Evolutionary conservation across 2,329 filamentous ascomycete genomes (phyloP).

Genomic region (Pseudocercospora eumusae): DNA sequence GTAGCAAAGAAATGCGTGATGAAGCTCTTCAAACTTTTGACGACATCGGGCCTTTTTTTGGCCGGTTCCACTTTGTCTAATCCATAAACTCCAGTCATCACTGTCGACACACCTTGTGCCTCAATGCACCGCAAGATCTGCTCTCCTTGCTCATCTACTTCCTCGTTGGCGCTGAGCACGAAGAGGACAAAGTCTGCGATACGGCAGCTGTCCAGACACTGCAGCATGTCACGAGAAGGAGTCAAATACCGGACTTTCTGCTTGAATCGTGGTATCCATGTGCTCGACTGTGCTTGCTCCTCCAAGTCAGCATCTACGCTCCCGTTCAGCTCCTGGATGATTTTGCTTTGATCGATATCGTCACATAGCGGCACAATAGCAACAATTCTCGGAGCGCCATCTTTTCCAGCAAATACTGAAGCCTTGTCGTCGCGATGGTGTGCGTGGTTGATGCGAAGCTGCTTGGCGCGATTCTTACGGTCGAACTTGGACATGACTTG

Average conservation of each 20-base stretch:
- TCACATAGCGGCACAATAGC: slow-evolving; percentile 82
- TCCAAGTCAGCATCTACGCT: slow-evolving; percentile 77
- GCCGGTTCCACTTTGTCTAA: slow-evolving; percentile 75
- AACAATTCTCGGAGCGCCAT: slow-evolving; percentile 84
- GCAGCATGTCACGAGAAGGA: slow-evolving; percentile 70
- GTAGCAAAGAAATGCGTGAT: slow-evolving; percentile 93
- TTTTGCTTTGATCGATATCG: slow-evolving; percentile 66
- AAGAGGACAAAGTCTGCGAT: slow-evolving; percentile 90
- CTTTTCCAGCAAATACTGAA: slow-evolving; percentile 79
- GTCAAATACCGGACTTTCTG: slow-evolving; percentile 88
- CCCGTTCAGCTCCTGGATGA: slow-evolving; percentile 69
- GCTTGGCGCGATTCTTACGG: slow-evolving; percentile 90
- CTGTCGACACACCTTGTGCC: slow-evolving; percentile 89
- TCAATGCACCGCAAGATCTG: slow-evolving; percentile 83
- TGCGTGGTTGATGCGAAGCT: slow-evolving; percentile 80
- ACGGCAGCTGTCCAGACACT: slow-evolving; percentile 80
- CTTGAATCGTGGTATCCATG: slow-evolving; percentile 86
- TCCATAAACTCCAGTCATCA: slow-evolving; percentile 74
- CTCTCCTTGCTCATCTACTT: slow-evolving; percentile 83
- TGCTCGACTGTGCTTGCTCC: slow-evolving; percentile 58
- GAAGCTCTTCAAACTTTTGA: slow-evolving; percentile 84
- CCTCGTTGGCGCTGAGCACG: slow-evolving; percentile 75
- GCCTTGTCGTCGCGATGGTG: slow-evolving; percentile 77
- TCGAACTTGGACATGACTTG: slow-evolving; percentile 98
- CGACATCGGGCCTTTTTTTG: slow-evolving; percentile 74